Evolutionary conservation across 495 filamentous ascomycete genomes (phyloP), one percentile per base, ranked within the genome.

Genomic region (Schizothecium vesticola): DNA sequence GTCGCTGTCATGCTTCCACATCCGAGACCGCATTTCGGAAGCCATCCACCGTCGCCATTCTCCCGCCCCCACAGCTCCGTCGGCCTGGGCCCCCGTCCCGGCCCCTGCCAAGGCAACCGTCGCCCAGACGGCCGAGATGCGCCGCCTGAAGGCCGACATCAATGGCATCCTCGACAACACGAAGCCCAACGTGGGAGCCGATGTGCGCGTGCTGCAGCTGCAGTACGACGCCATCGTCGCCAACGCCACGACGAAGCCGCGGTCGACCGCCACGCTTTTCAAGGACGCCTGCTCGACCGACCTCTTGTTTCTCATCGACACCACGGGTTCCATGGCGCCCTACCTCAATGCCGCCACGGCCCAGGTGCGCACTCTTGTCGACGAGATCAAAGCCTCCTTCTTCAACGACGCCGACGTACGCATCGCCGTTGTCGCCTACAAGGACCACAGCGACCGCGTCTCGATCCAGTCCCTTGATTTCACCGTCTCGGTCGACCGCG

Each of bases 341-440:
- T 73, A 79, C 63, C 78, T 81, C 43, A 66, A 74, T 4, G 76
- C 75, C 2, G 77, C 76, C 56, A 80, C 78, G 59, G 65, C 71
- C 2, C 78, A 81, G 43, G 75, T 81, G 55, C 73, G 64, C 66
- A 72, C 60, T 64, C 80, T 80, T 58, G 57, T 80, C 2, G 61
- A 68, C 2, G 79, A 79, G n/a, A 77, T 81, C 70, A 70, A 73
- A 33, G 23, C 23, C 2, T 57, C 71, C 1, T 79, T 78, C 66
- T 76, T 84, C 58, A 73, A 80, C 55, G 75, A 77, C n/a, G 77
- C 72, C 28, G 71, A 76, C 33, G 74, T 85, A 1, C 80, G 83
- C 9, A 75, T 84, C 56, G 81, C 74, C 1, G 76, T 81, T 1
- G 78, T 81, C 0, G 72, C 72, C 1, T 81, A 81, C 72, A 80